Base-by-base conservation (phyloP, 306 rosid genomes). In the Corylus americana region DNA sequence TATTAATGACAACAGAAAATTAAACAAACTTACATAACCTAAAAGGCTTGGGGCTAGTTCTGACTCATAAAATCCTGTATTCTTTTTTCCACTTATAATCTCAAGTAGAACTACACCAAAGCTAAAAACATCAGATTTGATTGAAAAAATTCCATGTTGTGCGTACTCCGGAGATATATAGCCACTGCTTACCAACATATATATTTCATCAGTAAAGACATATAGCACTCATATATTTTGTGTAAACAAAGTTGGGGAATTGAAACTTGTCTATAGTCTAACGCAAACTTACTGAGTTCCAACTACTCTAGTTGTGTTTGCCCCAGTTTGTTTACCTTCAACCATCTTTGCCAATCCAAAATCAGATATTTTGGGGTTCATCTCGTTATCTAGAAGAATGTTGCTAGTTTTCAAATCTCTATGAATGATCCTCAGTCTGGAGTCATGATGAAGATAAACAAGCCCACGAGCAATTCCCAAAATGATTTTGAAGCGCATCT, bases 131-230 rank as follows among this genome's bases (percentile, higher is more conserved):
- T 89, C 93, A 0, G 87, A 87, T 55, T 91, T 91, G 9, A 77
- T 51, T 0, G 90, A 91, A 70, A 89, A 91, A 16, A 69, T 0
- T 62, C 91, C 92, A 0, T 87, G 87, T 31, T 83, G 63, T 7
- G 89, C 89, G 7, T 86, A 89, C 11, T 89, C 88, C 0, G 88
- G 90, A 49, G 90, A 77, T 85, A 88, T 91, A 54, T 91, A 89
- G 11, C 90, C 89, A 12, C 92, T 87, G 73, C 25, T 73, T 11
- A 4, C 50, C 7, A 44, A 42, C 5, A 6, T 42, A 11, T 11
- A 16, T 4, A 4, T 29, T 13, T 1, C 2, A 0, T 48, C 8
- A 51, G 27, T 17, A 8, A 2, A 31, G 3, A 25, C 51, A 18
- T 39, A 5, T 3, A 4, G 42, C 42, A 75, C 11, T 42, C 5